Percentiles rank a stretch among this genome's conserved stretches.
Conservation (phyloP, 2,329 filamentous ascomycete species). For the Colletotrichum liaoningense region DNA sequence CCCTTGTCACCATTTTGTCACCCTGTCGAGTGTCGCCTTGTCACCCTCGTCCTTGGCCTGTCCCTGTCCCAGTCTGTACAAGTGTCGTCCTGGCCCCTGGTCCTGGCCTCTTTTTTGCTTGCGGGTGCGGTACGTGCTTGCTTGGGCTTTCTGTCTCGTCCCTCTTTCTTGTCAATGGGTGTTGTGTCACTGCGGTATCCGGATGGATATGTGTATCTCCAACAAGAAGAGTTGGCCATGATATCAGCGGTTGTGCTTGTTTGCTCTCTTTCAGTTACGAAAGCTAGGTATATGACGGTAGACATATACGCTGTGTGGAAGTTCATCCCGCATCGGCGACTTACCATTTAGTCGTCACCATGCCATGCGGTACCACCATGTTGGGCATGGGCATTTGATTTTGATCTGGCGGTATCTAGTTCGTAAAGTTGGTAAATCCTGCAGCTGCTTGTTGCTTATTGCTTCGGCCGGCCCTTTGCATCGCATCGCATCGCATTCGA, state of each 20-base stretch:
- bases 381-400: neutral
- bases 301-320: conserved; percentile 1
- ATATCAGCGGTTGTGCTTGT: neutral
- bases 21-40: neutral
- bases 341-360: conserved; percentile 16
- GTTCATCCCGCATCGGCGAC: neutral
- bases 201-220: neutral
- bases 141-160: neutral
- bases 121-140: neutral
- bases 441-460: neutral
- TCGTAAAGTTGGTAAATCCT: neutral
- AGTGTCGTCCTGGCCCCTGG: conserved; percentile 2
- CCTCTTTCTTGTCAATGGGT: neutral
- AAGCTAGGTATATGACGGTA: neutral
- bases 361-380: conserved; percentile 21
- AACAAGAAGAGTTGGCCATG: neutral
- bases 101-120: conserved; percentile 1
- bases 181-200: neutral
- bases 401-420: neutral
- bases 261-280: neutral
- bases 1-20: conserved; percentile 12
- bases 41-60: conserved; percentile 15
- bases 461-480: conserved; percentile 1
- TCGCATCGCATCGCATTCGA: conserved; percentile 6
- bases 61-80: neutral